phyloP scores from a whole-genome alignment of 2,329 filamentous ascomycete genomes.

The Exophiala aquamarina region DNA sequence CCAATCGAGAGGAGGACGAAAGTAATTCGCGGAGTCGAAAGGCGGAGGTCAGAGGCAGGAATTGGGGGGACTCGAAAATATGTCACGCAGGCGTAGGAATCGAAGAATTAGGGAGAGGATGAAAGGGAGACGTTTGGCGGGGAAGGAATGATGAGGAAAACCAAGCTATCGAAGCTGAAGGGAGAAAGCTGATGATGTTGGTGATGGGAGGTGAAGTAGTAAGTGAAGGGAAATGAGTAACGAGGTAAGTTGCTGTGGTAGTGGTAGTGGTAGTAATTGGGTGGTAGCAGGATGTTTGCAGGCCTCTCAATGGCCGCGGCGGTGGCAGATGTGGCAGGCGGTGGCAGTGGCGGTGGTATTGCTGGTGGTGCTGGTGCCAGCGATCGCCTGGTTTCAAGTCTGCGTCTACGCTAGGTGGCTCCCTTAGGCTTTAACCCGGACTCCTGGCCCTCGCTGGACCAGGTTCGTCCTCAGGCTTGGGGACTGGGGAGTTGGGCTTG shows the following conservation, averaged over 20 bases:
- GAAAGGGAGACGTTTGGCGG: neutral
- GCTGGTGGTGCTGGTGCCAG: too few species aligned
- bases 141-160: slow-evolving; percentile 4
- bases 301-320: too few species aligned
- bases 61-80: slow-evolving; percentile 13
- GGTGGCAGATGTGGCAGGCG: too few species aligned
- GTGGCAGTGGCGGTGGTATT: too few species aligned
- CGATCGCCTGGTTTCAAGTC: too few species aligned
- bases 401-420: too few species aligned
- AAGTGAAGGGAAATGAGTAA: slow-evolving; percentile 7
- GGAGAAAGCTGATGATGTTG: slow-evolving; percentile 3
- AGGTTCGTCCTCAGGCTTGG: too few species aligned
- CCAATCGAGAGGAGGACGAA: slow-evolving; percentile 7
- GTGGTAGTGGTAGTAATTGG: neutral
- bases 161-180: slow-evolving; percentile 1
- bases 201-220: slow-evolving; percentile 7
- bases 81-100: slow-evolving; percentile 8
- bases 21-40: slow-evolving; percentile 15
- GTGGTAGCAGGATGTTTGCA: slow-evolving; percentile 1
- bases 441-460: too few species aligned
- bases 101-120: slow-evolving; percentile 6
- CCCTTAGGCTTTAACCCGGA: too few species aligned
- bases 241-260: neutral
- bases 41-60: slow-evolving; percentile 12
- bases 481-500: too few species aligned